Base-by-base conservation (phyloP, 768 basidiomycete genomes). In the Macrolepiota dolichaula region DNA sequence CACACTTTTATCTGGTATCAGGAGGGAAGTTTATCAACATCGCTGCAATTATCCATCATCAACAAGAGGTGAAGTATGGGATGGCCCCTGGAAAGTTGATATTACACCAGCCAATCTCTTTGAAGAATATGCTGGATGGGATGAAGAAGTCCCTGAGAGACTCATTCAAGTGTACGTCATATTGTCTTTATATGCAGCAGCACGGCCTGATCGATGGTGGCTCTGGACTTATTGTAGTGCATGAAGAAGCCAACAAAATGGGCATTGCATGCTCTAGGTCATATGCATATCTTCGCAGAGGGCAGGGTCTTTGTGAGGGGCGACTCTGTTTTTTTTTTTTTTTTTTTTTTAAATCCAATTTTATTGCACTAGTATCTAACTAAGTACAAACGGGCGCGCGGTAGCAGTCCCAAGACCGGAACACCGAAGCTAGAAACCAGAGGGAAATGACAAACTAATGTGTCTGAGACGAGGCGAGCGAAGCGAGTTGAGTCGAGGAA, bases 1-100 rank as follows among this genome's bases (percentile, higher is more conserved):
- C n/a, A n/a, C n/a, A n/a, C n/a, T n/a, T 71, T 1, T 85, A 84
- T 68, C 76, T 81, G 0, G 77, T 85, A 12, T 76, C 81, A 1
- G 70, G 73, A 44, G 81, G 80, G n/a, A 72, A 71, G 46, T 68
- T 75, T 24, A 69, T 85, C 56, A 85, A 83, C 62, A 66, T 84
- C 35, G 81, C 73, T 17, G 79, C 75, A 4, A 77, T 80, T 52
- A 72, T 13, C 29, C 59, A 58, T 25, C 63, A 63, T 29, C 55
- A 12, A 47, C 63, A 15, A 62, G 61, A 35, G 61, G 62, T 22
- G 47, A 47, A 15, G 56, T 51, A 1, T 66, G 61, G 46, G 55
- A 61, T 25, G 67, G 67, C 6, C 65, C 67, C 15, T 68, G 67
- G 67, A 60, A 57, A 17, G 25, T 61, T 7, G 37, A 63, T 13